Evolutionary conservation across 1,284 basidiomycete genomes (phyloP).

Genomic region (Fomitopsis palustris): DNA sequence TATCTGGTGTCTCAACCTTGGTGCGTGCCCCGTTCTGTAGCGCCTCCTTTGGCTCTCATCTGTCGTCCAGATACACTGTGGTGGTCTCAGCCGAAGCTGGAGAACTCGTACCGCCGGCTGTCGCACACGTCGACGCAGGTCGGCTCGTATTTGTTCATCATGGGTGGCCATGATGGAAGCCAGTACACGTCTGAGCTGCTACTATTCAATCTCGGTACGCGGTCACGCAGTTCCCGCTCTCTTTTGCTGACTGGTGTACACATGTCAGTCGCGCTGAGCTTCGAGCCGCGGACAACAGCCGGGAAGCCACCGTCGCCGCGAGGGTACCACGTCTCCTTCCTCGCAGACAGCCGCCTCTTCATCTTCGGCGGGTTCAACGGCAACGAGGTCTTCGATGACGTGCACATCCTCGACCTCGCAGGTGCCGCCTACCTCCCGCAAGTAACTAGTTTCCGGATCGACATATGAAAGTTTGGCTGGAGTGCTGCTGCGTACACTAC

Average conservation of each 20-base stretch:
- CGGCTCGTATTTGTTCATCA: slow-evolving; percentile 89
- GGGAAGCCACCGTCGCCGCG: slow-evolving; percentile 73
- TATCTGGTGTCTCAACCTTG: slow-evolving; percentile 83
- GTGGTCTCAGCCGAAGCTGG: slow-evolving; percentile 66
- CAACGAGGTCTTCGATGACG: slow-evolving; percentile 77
- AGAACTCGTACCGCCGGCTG: slow-evolving; percentile 64
- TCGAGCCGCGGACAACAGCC: slow-evolving; percentile 55
- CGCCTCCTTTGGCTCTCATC: not conserved
- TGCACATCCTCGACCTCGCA: slow-evolving; percentile 81
- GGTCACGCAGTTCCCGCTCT: slow-evolving; percentile 29
- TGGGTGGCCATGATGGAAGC: slow-evolving; percentile 84
- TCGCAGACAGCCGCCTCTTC: slow-evolving; percentile 83
- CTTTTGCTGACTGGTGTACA: slow-evolving; percentile 20
- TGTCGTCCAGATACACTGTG: slow-evolving; percentile 52
- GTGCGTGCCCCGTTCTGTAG: slow-evolving; percentile 40
- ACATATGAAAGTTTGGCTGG: slow-evolving; percentile 27
- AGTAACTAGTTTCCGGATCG: slow-evolving; percentile 75
- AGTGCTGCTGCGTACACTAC: not conserved
- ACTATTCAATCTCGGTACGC: slow-evolving; percentile 81
- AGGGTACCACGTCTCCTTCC: slow-evolving; percentile 80
- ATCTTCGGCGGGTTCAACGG: slow-evolving; percentile 90
- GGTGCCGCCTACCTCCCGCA: slow-evolving; percentile 91
- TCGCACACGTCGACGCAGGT: slow-evolving; percentile 89
- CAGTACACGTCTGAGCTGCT: slow-evolving; percentile 80
- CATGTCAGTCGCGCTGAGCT: slow-evolving; percentile 56